These are phyloP conservation scores for Metrosideros polymorpha DNA, from an alignment of 441 rosid species.

Conservation along the genomic window DNA sequence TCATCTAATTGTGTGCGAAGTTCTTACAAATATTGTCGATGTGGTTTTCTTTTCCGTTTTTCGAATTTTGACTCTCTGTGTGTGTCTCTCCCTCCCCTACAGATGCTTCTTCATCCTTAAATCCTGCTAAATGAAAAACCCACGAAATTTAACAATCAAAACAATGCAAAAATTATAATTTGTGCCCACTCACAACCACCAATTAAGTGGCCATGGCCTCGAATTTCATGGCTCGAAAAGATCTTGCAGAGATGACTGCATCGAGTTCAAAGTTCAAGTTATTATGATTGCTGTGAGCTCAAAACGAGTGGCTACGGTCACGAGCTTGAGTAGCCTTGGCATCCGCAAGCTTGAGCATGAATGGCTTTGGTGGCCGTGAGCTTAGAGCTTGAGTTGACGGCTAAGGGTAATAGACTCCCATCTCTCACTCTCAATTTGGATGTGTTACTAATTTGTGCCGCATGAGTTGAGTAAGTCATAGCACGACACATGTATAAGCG, in stretches of 20 bases:
- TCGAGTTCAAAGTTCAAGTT: background rate
- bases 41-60: background rate
- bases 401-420: background rate
- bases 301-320: background rate
- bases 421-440: background rate
- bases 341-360: background rate
- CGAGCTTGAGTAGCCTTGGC: background rate
- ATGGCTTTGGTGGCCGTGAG: background rate
- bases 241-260: background rate
- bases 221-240: background rate
- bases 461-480: background rate
- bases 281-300: rapidly evolving
- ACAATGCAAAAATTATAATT: background rate
- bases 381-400: background rate
- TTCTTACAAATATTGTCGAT: background rate
- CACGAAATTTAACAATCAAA: background rate
- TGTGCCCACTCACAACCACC: background rate
- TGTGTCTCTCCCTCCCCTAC: background rate
- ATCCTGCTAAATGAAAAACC: background rate
- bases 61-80: no score
- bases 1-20: background rate
- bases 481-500: background rate
- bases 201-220: background rate
- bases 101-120: background rate
- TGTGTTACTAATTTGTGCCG: rapidly evolving